These are phyloP conservation scores for Bipolaris zeicola DNA, from an alignment of 2,329 filamentous ascomycete species.

Conservation along the genomic window DNA sequence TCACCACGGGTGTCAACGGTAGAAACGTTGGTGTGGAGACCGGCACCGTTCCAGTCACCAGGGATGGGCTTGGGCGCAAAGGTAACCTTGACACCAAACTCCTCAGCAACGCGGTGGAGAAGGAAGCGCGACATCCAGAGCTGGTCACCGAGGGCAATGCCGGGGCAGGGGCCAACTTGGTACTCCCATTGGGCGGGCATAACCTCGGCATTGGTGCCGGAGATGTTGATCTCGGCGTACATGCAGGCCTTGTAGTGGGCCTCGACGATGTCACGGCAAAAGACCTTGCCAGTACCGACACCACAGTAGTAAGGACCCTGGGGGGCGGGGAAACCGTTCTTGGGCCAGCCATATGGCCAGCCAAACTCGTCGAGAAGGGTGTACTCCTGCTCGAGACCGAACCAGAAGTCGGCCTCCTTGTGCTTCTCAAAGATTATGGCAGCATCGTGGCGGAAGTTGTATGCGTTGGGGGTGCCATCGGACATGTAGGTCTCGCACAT, in stretches of 20 bases:
- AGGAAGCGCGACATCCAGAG: constrained; percentile 94
- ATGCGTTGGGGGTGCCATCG: constrained; percentile 96
- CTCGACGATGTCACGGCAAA: constrained; percentile 97
- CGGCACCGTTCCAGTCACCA: constrained; percentile 96
- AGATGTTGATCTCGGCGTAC: constrained; percentile 90
- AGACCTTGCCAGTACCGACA: constrained; percentile 96
- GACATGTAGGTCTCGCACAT: constrained; percentile 93
- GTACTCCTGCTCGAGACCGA: constrained; percentile 98
- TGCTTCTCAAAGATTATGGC: constrained; percentile 88
- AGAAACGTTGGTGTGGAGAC: constrained; percentile 93
- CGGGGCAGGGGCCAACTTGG: constrained; percentile 89
- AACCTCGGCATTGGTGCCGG: constrained; percentile 98
- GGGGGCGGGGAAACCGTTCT: constrained; percentile 85
- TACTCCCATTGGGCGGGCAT: constrained; percentile 99
- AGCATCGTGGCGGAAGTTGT: constrained; percentile 94
- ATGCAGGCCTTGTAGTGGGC: constrained; percentile 90
- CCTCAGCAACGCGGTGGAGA: constrained; percentile 88
- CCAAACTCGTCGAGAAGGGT: constrained; percentile 85
- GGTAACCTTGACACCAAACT: constrained; percentile 95
- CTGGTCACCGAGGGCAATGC: constrained; percentile 90
- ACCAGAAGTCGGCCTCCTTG: constrained; percentile 86
- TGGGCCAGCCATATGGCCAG: constrained; percentile 91
- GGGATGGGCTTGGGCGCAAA: constrained; percentile 94
- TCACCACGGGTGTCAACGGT: constrained; percentile 86
- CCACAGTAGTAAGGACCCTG: constrained; percentile 98